These are phyloP conservation scores for Alternaria viburni DNA, from an alignment of 2,329 filamentous ascomycete genomes.

Conservation along the genomic window DNA sequence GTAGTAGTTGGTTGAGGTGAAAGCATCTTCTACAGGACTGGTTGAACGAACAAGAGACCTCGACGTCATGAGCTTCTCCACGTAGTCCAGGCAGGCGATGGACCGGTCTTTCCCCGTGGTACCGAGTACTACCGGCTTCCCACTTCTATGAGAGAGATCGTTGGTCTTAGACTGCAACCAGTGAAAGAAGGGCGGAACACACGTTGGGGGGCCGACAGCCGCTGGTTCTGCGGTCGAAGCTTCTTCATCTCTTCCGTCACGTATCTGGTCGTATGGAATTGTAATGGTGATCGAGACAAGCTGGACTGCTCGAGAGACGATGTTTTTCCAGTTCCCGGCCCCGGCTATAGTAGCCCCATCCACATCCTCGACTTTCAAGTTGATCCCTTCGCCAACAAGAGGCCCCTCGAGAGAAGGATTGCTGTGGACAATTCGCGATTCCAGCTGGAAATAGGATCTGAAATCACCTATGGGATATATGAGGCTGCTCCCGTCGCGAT, in stretches of 20 bases:
- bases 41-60: slow-evolving; percentile 13
- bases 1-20: slow-evolving; percentile 36
- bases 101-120: slow-evolving; percentile 2
- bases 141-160: neutral
- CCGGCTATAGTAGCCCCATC: slow-evolving; percentile 13
- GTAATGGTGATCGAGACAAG: slow-evolving; percentile 30
- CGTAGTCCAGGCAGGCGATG: slow-evolving; percentile 26
- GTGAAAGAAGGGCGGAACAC: slow-evolving; percentile 36
- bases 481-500: slow-evolving; percentile 27
- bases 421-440: slow-evolving; percentile 34
- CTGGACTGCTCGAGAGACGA: slow-evolving; percentile 22
- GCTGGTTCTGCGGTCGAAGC: neutral
- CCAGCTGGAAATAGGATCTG: slow-evolving; percentile 40
- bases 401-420: neutral
- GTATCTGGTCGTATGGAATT: slow-evolving; percentile 5
- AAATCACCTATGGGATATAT: slow-evolving; percentile 30
- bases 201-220: neutral
- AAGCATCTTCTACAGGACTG: slow-evolving; percentile 26
- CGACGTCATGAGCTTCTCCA: slow-evolving; percentile 32
- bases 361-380: slow-evolving; percentile 10
- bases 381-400: neutral
- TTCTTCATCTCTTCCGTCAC: neutral
- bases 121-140: neutral
- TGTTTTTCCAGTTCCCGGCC: slow-evolving; percentile 26
- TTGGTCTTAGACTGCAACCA: slow-evolving; percentile 23